phyloP scores from a whole-genome alignment of 192 early-diverging fungal genomes.

The Backusella morwellensis region DNA sequence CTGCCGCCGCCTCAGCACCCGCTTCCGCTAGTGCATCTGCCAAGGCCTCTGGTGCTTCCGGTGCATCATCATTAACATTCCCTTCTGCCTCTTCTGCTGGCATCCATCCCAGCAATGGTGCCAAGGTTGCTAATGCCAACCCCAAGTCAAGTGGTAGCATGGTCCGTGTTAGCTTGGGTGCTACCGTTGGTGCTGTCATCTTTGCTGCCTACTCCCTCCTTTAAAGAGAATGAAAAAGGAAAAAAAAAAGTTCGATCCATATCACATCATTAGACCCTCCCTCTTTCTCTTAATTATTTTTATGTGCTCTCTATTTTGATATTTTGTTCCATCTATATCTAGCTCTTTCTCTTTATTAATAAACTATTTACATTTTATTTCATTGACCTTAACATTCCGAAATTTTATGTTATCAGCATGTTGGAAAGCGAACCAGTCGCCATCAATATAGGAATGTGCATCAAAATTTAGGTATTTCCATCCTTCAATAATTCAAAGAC shows the following conservation, averaged over 20 bases:
- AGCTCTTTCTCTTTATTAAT: background rate
- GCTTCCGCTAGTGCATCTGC: background rate
- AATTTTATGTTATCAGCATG: background rate
- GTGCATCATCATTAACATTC: background rate
- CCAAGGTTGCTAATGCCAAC: background rate
- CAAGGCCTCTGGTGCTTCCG: background rate
- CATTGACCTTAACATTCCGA: background rate
- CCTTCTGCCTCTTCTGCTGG: background rate
- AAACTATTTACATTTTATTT: constrained; percentile 3
- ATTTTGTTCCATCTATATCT: background rate
- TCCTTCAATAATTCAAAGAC: constrained; percentile 54
- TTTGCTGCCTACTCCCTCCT: background rate
- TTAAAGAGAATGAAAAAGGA: background rate
- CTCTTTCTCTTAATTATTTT: background rate
- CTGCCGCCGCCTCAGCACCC: background rate
- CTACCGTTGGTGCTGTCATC: background rate
- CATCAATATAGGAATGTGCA: background rate
- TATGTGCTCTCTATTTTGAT: background rate
- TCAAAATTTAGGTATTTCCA: background rate
- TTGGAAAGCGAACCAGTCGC: background rate
- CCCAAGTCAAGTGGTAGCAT: constrained; percentile 10
- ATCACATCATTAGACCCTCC: background rate
- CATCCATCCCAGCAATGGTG: background rate
- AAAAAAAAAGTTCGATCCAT: constrained; percentile 1
- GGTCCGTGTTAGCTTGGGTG: background rate